Conservation (phyloP, 1,139 yeast species). For the Geotrichum fermentans region DNA sequence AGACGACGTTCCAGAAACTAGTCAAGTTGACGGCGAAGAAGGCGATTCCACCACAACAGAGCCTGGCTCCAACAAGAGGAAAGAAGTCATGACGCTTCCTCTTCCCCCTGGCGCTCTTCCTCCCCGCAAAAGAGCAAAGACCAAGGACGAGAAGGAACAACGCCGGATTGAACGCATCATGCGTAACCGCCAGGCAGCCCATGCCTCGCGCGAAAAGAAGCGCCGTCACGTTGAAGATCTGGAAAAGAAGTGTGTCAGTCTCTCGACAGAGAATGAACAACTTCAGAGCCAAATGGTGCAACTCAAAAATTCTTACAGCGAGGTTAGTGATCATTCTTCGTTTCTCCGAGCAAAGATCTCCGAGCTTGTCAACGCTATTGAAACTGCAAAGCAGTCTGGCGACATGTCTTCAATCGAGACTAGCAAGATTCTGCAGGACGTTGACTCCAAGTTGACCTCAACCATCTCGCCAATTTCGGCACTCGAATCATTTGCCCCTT, state of each 20-base stretch:
- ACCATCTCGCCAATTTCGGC: constrained; percentile 4
- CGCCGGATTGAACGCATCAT: constrained; percentile 87
- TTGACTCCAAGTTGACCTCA: constrained; percentile 5
- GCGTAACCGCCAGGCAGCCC: constrained; percentile 95
- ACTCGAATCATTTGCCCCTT: constrained; percentile 11
- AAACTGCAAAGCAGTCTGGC: constrained; percentile 33
- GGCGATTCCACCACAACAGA: constrained; percentile 18
- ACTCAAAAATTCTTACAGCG: constrained; percentile 24
- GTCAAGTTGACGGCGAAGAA: not conserved
- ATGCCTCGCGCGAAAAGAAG: constrained; percentile 94
- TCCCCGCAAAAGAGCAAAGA: constrained; percentile 93
- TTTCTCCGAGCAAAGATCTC: constrained; percentile 30
- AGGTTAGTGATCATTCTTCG: constrained; percentile 28
- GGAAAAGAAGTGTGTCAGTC: constrained; percentile 46
- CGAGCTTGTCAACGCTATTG: constrained; percentile 30
- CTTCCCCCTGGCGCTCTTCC: constrained; percentile 54
- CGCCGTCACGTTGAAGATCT: constrained; percentile 84
- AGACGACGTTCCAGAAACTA: constrained; percentile 4
- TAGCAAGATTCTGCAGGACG: constrained; percentile 14
- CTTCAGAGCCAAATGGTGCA: constrained; percentile 28
- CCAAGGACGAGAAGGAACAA: constrained; percentile 95
- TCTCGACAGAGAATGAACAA: constrained; percentile 32
- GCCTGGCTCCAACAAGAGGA: constrained; percentile 29
- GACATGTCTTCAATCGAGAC: constrained; percentile 25
- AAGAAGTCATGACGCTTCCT: constrained; percentile 34